Base-by-base conservation (phyloP, 2,329 filamentous ascomycete species). In the Alternaria arbusti region DNA sequence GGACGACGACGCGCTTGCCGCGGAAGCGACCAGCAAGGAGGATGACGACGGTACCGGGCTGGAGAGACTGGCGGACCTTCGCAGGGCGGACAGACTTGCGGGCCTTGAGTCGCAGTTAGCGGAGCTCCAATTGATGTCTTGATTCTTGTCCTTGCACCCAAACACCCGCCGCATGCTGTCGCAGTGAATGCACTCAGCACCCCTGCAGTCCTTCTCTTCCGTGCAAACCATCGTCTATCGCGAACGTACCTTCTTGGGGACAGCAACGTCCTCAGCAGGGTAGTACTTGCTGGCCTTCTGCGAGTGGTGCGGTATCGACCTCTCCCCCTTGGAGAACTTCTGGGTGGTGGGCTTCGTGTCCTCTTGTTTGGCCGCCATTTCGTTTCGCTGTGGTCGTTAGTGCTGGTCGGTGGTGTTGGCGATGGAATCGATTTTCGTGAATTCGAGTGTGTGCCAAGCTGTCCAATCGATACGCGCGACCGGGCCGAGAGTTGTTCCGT, bases 251-350 rank as follows among this genome's bases (percentile, higher is more conserved):
- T 96, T 95, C 90, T 94, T 97, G 81, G 90, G 89, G 86, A 91
- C 86, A 83, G 88, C 83, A 82, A 95, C 92, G 85, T 97, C 95
- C 85, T 96, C 92, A 82, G 93, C 92, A 84, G 94, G 93, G 88
- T 99, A 99, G 93, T 95, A 99, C 88, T 97, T 98, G 89, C 92
- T 90, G 81, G 95, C 95, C 92, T 96, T 97, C 86, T 97, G 90
- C 82, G 88, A 87, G 85, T 88, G 84, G 85, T 92, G 89, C 84
- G 92, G 94, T 84, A 97, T 91, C 85, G 91, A 89, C 87, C 95
- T 91, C 87, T 93, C 92, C 86, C 93, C 93, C 90, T 96, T 96
- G 87, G 94, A 94, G 89, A 97, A 97, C 89, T 92, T 95, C 93
- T 97, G 97, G 82, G 90, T 92, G 86, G 70, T 72, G 70, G 76